phyloP scores from a whole-genome alignment of 169 alveolate species.

The Cryptosporidium tyzzeri region DNA sequence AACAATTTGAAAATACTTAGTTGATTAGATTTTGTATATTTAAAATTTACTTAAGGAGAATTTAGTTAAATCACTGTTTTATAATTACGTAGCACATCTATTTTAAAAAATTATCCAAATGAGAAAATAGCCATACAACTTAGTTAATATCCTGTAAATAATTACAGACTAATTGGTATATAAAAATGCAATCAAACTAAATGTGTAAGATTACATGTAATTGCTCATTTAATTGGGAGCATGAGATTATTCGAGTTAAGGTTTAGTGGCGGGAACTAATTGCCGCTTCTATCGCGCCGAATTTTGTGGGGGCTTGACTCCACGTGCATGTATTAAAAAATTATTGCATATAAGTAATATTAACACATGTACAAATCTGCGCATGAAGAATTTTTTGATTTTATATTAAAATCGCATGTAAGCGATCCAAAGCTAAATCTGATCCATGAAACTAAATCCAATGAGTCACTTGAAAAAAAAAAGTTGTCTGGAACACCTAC shows the following conservation, averaged over 20 bases:
- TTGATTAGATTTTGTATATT: background rate
- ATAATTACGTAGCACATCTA: background rate
- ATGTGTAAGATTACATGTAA: background rate
- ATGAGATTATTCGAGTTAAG: background rate
- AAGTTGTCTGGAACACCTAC: slow-evolving; percentile 19
- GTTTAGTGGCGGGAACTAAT: background rate
- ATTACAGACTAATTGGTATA: too few species aligned
- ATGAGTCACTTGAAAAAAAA: background rate
- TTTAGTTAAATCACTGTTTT: background rate
- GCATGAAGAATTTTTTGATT: slow-evolving; percentile 74
- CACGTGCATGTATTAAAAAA: slow-evolving; percentile 68
- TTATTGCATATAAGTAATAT: slow-evolving; percentile 1
- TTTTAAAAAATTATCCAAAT: background rate
- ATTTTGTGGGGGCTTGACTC: slow-evolving; percentile 76
- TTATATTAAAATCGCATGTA: slow-evolving; percentile 49
- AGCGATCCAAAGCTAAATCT: slow-evolving; percentile 40
- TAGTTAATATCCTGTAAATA: background rate
- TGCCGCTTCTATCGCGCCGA: slow-evolving; percentile 11
- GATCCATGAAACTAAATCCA: background rate
- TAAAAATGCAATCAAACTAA: too few species aligned
- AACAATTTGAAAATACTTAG: background rate
- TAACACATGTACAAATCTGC: slow-evolving; percentile 72
- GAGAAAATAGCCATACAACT: background rate
- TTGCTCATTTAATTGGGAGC: background rate
- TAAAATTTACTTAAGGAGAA: background rate